phyloP scores from a whole-genome alignment of 2,329 filamentous ascomycete species.

The Trichoderma sp. region DNA sequence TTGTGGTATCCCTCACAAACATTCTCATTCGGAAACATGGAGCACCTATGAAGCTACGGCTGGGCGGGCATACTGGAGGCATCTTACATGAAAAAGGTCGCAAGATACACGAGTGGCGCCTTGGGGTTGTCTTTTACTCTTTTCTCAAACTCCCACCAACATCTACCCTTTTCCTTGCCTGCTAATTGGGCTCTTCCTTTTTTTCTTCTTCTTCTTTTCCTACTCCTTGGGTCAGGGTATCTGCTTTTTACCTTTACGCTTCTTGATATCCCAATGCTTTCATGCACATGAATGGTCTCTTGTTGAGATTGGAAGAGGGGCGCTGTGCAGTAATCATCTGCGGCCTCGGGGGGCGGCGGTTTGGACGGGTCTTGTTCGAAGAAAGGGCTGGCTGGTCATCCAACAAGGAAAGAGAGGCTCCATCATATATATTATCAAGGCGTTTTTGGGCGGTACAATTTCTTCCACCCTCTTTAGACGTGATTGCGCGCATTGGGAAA shows the following conservation, averaged over 20 bases:
- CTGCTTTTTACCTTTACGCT: conserved; percentile 1
- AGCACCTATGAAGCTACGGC: too few relatives aligned
- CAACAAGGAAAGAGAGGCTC: not conserved
- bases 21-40: not conserved
- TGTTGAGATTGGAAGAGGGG: not conserved
- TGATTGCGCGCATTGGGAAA: conserved; percentile 7
- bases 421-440: conserved; percentile 12
- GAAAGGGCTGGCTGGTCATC: too few relatives aligned
- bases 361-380: too few relatives aligned
- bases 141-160: not conserved
- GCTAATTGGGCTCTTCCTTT: not conserved
- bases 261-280: conserved; percentile 22
- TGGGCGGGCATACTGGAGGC: conserved; percentile 4
- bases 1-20: too few relatives aligned
- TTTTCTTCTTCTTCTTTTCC: not conserved
- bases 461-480: conserved; percentile 2
- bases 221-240: conserved; percentile 1
- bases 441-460: conserved; percentile 18
- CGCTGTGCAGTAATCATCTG: too few relatives aligned
- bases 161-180: not conserved
- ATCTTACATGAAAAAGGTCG: conserved; percentile 15
- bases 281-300: not conserved
- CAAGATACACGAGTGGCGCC: conserved; percentile 27
- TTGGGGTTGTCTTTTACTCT: conserved; percentile 10
- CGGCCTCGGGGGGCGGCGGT: too few relatives aligned